A percentile compares a stretch with the other conserved stretches of the same genome.
phyloP scores from a whole-genome alignment of 2,329 filamentous ascomycete species.

The Allantophomopsis lycopodina region DNA sequence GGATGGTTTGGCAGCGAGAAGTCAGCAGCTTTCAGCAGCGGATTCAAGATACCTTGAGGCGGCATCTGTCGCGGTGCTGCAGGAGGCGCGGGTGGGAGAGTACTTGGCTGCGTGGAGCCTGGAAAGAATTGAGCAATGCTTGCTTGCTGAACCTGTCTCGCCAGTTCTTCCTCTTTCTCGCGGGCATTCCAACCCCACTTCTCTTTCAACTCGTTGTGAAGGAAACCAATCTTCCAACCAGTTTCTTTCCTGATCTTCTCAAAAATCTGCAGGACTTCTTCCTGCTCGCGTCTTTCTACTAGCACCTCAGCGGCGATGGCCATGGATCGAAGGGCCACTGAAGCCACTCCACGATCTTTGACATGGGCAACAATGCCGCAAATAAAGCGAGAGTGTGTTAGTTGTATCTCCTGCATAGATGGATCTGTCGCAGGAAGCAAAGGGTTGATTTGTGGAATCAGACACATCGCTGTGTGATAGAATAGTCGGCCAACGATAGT shows the following conservation, averaged over 20 bases:
- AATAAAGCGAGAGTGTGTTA: constrained; percentile 68
- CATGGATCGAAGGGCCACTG: constrained; percentile 66
- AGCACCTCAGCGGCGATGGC: constrained; percentile 66
- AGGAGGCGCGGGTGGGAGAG: constrained; percentile 5
- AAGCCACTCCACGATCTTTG: constrained; percentile 67
- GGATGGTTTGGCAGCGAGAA: constrained; percentile 69
- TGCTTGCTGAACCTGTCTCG: constrained; percentile 10
- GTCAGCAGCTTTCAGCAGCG: constrained; percentile 56
- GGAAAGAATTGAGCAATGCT: constrained; percentile 14
- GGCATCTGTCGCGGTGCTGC: constrained; percentile 7
- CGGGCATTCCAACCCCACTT: constrained; percentile 57
- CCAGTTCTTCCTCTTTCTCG: constrained; percentile 13
- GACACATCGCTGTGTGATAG: constrained; percentile 75
- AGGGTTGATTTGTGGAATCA: constrained; percentile 72
- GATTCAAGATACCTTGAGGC: constrained; percentile 45
- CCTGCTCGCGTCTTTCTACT: constrained; percentile 55
- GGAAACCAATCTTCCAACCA: constrained; percentile 62
- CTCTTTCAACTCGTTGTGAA: constrained; percentile 60
- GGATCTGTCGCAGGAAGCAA: constrained; percentile 37
- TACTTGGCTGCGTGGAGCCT: constrained; percentile 7
- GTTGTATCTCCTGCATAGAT: constrained; percentile 57
- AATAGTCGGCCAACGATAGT: constrained; percentile 74
- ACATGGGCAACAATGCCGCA: constrained; percentile 83
- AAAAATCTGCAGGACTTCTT: constrained; percentile 68
- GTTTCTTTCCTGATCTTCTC: constrained; percentile 62